Evolutionary conservation across 257 asterid genomes (phyloP).

Genomic region (Apocynum venetum): DNA sequence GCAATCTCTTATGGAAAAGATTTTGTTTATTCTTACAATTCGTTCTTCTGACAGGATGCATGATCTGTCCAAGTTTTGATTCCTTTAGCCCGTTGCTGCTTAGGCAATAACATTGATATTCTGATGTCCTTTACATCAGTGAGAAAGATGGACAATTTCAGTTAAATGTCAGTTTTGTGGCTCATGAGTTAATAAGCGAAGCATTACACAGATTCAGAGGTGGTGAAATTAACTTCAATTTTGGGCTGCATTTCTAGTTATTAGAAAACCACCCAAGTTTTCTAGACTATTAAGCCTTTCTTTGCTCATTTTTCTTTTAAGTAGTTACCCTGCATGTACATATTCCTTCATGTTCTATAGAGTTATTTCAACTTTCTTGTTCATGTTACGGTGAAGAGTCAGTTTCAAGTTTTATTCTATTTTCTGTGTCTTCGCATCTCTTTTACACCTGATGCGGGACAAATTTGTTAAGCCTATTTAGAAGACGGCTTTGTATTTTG

Average conservation of each 20-base stretch:
- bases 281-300: neutral
- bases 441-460: neutral
- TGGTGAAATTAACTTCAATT: slow-evolving; percentile 1
- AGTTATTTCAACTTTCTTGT: neutral
- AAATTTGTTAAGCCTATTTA: neutral
- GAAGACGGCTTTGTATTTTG: neutral
- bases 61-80: neutral
- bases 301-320: neutral
- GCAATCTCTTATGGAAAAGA: neutral
- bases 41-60: neutral
- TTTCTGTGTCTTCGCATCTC: neutral
- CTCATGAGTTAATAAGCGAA: neutral
- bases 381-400: neutral
- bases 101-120: slow-evolving; percentile 1
- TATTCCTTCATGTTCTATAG: neutral
- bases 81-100: neutral
- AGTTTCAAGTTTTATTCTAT: neutral
- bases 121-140: neutral
- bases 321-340: neutral
- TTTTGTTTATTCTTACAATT: neutral
- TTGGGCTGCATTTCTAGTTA: neutral
- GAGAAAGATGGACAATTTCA: neutral
- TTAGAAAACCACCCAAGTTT: neutral
- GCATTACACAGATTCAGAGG: too few species aligned
- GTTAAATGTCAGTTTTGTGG: neutral